Conservation (phyloP, 768 basidiomycete genomes). For the Kwoniella sp. region DNA sequence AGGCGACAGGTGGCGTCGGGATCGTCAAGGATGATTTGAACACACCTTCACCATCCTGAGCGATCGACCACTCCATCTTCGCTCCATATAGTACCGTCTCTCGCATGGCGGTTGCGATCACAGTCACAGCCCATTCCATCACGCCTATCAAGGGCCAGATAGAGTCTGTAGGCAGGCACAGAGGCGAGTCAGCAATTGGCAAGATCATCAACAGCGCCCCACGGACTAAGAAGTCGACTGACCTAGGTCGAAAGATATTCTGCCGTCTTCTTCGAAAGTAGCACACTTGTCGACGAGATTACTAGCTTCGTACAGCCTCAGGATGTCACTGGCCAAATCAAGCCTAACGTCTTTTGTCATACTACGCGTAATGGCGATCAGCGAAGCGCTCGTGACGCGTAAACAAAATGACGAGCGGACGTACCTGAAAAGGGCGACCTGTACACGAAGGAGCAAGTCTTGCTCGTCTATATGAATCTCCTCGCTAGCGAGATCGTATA, state of each 20-base stretch:
- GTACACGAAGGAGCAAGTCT: slow-evolving; percentile 6
- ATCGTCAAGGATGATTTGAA: too few species aligned
- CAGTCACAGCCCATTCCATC: slow-evolving; percentile 29
- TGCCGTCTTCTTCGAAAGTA: slow-evolving; percentile 12
- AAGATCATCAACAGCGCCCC: not conserved
- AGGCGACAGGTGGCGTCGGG: too few species aligned
- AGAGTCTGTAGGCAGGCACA: slow-evolving; percentile 18
- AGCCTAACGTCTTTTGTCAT: slow-evolving; percentile 16
- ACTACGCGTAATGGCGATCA: slow-evolving; percentile 7
- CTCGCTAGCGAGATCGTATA: not conserved
- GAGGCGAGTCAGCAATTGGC: slow-evolving; percentile 7
- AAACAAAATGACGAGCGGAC: not conserved
- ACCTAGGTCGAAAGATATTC: slow-evolving; percentile 38
- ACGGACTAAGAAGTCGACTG: slow-evolving; percentile 3
- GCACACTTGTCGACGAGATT: slow-evolving; percentile 29
- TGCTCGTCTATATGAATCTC: slow-evolving; percentile 13
- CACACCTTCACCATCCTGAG: not conserved
- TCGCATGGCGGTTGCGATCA: slow-evolving; percentile 18
- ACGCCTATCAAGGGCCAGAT: slow-evolving; percentile 36
- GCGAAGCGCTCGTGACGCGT: not conserved
- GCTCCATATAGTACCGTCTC: slow-evolving; percentile 16
- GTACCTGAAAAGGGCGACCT: slow-evolving; percentile 21
- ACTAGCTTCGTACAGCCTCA: slow-evolving; percentile 33
- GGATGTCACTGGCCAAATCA: slow-evolving; percentile 29
- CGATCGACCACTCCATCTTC: slow-evolving; percentile 8